Base-by-base conservation (phyloP, 441 rosid species). In the Adansonia madagascariensis region DNA sequence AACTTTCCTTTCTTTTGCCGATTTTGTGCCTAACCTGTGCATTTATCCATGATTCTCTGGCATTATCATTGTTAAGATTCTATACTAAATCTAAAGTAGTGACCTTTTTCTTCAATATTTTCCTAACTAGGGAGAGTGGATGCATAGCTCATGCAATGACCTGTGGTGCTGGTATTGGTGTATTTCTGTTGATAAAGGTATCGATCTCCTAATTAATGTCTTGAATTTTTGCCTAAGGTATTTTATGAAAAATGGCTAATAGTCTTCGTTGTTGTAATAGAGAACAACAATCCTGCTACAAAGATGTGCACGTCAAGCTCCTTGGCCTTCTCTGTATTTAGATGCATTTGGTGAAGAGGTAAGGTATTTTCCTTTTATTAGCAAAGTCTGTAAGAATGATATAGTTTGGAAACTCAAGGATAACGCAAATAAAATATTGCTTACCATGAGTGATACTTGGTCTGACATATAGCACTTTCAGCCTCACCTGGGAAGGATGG, bases 341-440 rank as follows among this genome's bases (percentile, higher is more conserved):
- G 99, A 97, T 88, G 86, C 88, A 8, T 97, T 86, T 86, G 99
- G 99, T 78, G 99, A 97, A 93, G 99, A 97, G 99, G 99, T 91
- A 77, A 77, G 27, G 8, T 20, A 41, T 73, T 73, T 73, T 43
- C 50, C 11, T 74, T 62, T 15, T 74, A 15, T 74, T 46, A 46
- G 44, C 27, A 9, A 47, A 44, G 55, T 22, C 8, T 60, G 57
- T 74, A 20, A 27, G n/a, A 41, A 27, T 57, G 2, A 57, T 65
- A 17, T 4, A n/a, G 41, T 17, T 65, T 52, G n/a, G 27, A 44
- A 52, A 64, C 59, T 44, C 17, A 11, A 39, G 12, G 52, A 12
- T 41, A 49, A 50, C 49, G 20, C 50, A 43, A 70, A 50, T 46
- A 63, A 47, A 43, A 46, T 69, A 49, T 24, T 68, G 52, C 6